Percentiles rank a stretch among this genome's conserved stretches.
These are phyloP conservation scores for Zymoseptoria tritici DNA, from an alignment of 2,329 filamentous ascomycete genomes.

Conservation along the genomic window DNA sequence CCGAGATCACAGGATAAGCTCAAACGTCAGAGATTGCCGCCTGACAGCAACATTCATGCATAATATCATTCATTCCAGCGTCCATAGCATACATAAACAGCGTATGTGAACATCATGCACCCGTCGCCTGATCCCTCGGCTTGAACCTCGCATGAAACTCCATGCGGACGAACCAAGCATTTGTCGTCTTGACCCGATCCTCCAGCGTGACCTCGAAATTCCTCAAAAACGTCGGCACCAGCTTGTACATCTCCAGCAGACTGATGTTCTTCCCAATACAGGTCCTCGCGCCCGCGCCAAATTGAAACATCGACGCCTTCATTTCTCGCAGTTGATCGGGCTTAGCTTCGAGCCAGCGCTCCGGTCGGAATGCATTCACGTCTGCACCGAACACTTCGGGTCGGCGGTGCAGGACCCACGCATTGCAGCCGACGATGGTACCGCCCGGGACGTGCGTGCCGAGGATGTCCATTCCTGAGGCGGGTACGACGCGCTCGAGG, in stretches of 20 bases:
- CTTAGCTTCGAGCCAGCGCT: slow-evolving; percentile 54
- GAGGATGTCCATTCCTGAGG: slow-evolving; percentile 55
- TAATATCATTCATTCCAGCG: not conserved
- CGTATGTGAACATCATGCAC: not conserved
- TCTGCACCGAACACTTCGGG: slow-evolving; percentile 62
- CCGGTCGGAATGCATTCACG: slow-evolving; percentile 58
- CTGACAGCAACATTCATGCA: not conserved
- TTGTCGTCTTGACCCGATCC: slow-evolving; percentile 40
- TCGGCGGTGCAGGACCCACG: slow-evolving; percentile 66
- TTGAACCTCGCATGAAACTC: slow-evolving; percentile 40
- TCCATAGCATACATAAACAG: not conserved
- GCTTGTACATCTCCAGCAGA: slow-evolving; percentile 44
- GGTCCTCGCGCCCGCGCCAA: slow-evolving; percentile 63
- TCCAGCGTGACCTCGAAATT: slow-evolving; percentile 53
- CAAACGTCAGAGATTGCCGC: not conserved
- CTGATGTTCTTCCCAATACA: slow-evolving; percentile 54
- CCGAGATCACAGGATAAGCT: slow-evolving; percentile 4
- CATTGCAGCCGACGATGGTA: slow-evolving; percentile 66
- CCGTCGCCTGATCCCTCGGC: no score
- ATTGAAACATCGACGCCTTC: slow-evolving; percentile 65
- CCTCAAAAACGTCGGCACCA: slow-evolving; percentile 51
- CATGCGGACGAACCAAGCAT: slow-evolving; percentile 48
- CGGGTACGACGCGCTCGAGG: slow-evolving; percentile 65
- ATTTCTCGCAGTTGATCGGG: slow-evolving; percentile 56
- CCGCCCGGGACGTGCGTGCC: slow-evolving; percentile 58